These are phyloP conservation scores for Alternaria angustiovoidea DNA, from an alignment of 2,329 filamentous ascomycete genomes.

Conservation along the genomic window DNA sequence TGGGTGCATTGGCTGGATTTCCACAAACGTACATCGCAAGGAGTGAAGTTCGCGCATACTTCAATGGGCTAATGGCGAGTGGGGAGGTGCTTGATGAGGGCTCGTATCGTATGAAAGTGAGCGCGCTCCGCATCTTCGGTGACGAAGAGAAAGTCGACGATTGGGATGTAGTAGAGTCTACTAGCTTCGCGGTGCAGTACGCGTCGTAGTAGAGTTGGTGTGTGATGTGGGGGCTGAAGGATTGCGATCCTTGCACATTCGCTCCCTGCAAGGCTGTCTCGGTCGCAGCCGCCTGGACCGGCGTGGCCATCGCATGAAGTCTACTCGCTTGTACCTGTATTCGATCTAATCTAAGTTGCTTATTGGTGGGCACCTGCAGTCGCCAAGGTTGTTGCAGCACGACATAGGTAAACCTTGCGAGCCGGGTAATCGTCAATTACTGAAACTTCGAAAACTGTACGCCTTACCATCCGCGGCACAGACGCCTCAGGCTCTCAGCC, in stretches of 20 bases:
- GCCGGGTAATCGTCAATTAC: background rate
- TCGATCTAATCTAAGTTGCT: too few species aligned
- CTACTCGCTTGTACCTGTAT: background rate
- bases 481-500: slow-evolving; percentile 18
- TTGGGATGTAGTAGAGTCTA: slow-evolving; percentile 3
- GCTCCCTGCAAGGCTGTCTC: background rate
- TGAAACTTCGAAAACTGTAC: background rate
- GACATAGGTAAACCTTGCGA: background rate
- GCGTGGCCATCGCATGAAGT: background rate
- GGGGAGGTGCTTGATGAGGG: slow-evolving; percentile 23
- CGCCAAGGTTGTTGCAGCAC: background rate
- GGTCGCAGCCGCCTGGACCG: background rate
- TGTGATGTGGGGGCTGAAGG: background rate
- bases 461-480: background rate
- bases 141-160: background rate
- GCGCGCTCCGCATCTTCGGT: slow-evolving; percentile 21
- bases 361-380: background rate
- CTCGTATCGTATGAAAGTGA: slow-evolving; percentile 20
- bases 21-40: slow-evolving; percentile 17
- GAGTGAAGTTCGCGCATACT: slow-evolving; percentile 1
- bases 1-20: slow-evolving; percentile 16
- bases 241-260: background rate
- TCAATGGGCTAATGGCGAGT: slow-evolving; percentile 27
- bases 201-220: background rate
- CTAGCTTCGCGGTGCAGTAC: background rate